These are phyloP conservation scores for Delphinella strobiligena DNA, from an alignment of 2,329 filamentous ascomycete species.

Conservation along the genomic window DNA sequence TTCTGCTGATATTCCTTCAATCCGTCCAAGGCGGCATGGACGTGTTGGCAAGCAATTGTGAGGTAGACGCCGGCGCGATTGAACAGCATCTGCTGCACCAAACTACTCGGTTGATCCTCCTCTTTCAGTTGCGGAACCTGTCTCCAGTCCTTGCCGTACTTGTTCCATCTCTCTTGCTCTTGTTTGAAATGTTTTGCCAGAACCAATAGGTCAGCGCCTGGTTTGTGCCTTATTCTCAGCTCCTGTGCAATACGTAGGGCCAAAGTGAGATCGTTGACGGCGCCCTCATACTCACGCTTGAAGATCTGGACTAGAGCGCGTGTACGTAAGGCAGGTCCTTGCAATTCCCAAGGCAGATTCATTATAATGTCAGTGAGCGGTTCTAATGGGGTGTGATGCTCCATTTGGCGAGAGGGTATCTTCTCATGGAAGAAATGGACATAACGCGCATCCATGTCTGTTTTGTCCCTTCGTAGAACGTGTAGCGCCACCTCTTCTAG, in stretches of 20 bases:
- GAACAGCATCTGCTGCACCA: constrained; percentile 64
- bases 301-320: constrained; percentile 63
- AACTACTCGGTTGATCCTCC: constrained; percentile 59
- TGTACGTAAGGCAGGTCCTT: constrained; percentile 58
- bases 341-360: constrained; percentile 49
- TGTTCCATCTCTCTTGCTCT: constrained; percentile 24
- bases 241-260: constrained; percentile 47
- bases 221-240: constrained; percentile 29
- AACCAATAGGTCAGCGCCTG: constrained; percentile 40
- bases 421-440: constrained; percentile 93
- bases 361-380: constrained; percentile 57
- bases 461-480: constrained; percentile 58
- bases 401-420: constrained; percentile 64
- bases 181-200: constrained; percentile 33
- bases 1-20: constrained; percentile 25
- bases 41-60: constrained; percentile 54
- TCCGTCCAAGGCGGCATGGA: constrained; percentile 44
- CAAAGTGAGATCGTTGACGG: constrained; percentile 56
- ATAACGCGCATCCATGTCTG: constrained; percentile 63
- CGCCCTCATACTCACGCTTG: constrained; percentile 60
- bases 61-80: constrained; percentile 64
- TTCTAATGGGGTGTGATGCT: constrained; percentile 56
- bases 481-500: constrained; percentile 64
- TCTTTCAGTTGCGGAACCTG: constrained; percentile 42
- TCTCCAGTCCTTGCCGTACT: constrained; percentile 33